These are phyloP conservation scores for Rutstroemia sp. DNA, from an alignment of 2,329 filamentous ascomycete species.

Conservation along the genomic window DNA sequence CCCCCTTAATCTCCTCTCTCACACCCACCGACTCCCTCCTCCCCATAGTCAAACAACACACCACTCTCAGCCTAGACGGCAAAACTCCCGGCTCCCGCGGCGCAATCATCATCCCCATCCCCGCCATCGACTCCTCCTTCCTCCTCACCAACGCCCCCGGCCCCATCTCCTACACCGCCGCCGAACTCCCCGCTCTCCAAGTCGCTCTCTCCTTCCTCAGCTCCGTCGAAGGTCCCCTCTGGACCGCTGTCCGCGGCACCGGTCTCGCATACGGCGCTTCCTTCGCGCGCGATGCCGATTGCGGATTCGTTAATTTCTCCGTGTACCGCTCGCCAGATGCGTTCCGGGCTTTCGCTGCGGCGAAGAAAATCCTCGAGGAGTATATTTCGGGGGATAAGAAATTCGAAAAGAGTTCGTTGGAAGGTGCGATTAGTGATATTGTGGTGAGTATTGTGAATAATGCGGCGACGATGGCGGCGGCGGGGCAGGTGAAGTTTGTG, in stretches of 20 bases:
- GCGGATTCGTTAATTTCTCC: constrained; percentile 73
- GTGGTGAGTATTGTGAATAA: constrained; percentile 83
- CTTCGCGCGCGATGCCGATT: constrained; percentile 71
- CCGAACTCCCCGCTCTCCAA: constrained; percentile 72
- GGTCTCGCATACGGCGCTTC: constrained; percentile 86
- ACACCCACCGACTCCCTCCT: constrained; percentile 47
- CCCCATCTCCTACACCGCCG: constrained; percentile 66
- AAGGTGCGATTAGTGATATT: constrained; percentile 85
- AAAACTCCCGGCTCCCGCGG: constrained; percentile 65
- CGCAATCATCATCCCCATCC: constrained; percentile 79
- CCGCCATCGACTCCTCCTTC: constrained; percentile 87
- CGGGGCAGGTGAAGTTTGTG: constrained; percentile 77
- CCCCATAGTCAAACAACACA: constrained; percentile 62
- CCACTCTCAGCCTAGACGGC: constrained; percentile 70
- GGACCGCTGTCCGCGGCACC: constrained; percentile 86
- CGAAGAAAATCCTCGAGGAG: constrained; percentile 64
- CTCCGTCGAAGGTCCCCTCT: constrained; percentile 86
- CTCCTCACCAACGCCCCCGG: constrained; percentile 69
- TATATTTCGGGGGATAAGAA: constrained; percentile 63
- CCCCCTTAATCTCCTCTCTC: constrained; percentile 39
- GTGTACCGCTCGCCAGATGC: constrained; percentile 88
- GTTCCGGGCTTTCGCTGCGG: constrained; percentile 75
- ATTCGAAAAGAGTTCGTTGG: constrained; percentile 64
- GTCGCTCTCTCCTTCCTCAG: constrained; percentile 90
- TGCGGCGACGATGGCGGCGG: constrained; percentile 75